Evolutionary conservation across 371 early-diverging fungal genomes (phyloP), one percentile per base, ranked within the genome.

Genomic region (Rhizomucor pusillus): DNA sequence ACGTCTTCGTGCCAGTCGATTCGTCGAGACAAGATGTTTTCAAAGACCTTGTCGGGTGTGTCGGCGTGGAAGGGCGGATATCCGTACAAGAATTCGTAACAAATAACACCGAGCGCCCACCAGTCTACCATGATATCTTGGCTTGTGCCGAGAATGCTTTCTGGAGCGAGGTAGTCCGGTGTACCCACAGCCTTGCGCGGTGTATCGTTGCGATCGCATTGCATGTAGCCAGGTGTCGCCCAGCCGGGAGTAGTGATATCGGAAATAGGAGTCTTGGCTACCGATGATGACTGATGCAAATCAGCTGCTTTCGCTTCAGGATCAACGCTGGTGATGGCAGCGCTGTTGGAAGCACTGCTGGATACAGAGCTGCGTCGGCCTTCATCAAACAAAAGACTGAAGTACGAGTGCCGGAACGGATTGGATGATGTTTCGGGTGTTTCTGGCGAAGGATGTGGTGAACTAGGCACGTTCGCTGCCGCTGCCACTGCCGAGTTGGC

Each of bases 161-260:
- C 99, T 0, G 97, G 97, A 3, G 97, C 95, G 51, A 98, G 74
- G 64, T 97, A 98, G 65, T 97, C 99, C 0, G 99, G 99, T n/a
- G 99, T 98, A 13, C 99, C 99, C 9, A 93, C 92, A 45, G 77
- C 77, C 37, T 52, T 66, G 47, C 52, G 47, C 5, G 56, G 39
- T 7, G 56, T 52, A 54, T 65, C 60, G n/a, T 43, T 56, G 1
- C 47, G 52, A 7, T 51, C 56, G 19, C 50, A 43, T 20, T 54
- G 61, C 50, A 49, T 49, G 34, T 55, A 60, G 4, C 56, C 52
- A 14, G 61, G 49, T 5, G 61, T 46, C 3, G 56, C 43, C 4
- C 47, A 18, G 10, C 39, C 40, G 23, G 45, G 50, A 12, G 43
- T 43, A 10, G 56, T 43, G 3, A 20, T 50, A 39, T 43, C 24